Conservation (phyloP, 2,329 filamentous ascomycete genomes). For the Nemania sp. region DNA sequence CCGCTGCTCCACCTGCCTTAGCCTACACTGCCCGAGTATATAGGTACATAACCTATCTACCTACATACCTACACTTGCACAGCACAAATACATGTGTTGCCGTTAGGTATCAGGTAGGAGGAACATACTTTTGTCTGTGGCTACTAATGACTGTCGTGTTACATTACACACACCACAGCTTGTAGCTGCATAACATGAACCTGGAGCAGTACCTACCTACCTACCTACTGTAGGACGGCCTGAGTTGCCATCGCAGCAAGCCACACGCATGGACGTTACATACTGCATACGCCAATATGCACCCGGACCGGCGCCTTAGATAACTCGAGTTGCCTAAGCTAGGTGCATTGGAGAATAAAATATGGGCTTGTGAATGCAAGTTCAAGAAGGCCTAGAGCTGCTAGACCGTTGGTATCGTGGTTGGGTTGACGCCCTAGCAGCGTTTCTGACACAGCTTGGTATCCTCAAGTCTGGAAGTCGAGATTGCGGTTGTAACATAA, state of each 20-base stretch:
- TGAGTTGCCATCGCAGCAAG: constrained; percentile 1
- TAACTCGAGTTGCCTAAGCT: neutral
- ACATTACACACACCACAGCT: constrained; percentile 14
- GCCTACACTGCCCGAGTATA: neutral
- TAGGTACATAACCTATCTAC: too few relatives aligned
- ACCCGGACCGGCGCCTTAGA: too few relatives aligned
- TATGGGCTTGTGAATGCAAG: neutral
- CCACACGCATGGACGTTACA: neutral
- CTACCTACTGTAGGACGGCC: too few relatives aligned
- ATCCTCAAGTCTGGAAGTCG: neutral
- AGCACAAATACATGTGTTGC: too few relatives aligned
- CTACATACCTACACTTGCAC: neutral
- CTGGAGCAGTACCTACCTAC: too few relatives aligned
- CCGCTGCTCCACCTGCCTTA: too few relatives aligned
- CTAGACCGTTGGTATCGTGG: neutral
- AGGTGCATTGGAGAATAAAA: neutral
- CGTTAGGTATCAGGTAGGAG: too few relatives aligned
- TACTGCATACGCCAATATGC: constrained; percentile 15
- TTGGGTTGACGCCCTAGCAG: neutral
- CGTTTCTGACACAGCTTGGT: neutral
- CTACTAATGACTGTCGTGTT: too few relatives aligned
- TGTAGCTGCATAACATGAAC: constrained; percentile 12
- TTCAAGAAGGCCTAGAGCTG: neutral
- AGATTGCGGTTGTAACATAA: constrained; percentile 14
- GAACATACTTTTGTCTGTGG: too few relatives aligned